Conservation (phyloP, 129 eudicot species). For the Apium graveolens region DNA sequence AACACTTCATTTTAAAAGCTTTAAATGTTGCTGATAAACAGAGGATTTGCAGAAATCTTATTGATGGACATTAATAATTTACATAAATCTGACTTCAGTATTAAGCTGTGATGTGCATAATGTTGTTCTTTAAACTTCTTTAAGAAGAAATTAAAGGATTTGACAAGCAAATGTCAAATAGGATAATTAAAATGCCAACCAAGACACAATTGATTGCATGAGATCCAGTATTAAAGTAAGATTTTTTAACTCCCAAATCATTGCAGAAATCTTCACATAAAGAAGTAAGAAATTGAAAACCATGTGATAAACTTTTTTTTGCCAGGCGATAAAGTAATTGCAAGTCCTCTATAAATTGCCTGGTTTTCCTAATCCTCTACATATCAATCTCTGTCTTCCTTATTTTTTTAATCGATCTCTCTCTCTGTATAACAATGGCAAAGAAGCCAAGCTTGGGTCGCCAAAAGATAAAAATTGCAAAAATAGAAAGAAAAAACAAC, state of each 20-base stretch:
- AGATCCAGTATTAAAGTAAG: slow-evolving; percentile 12
- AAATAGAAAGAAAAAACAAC: slow-evolving; percentile 49
- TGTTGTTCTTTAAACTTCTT: not conserved
- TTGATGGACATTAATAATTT: not conserved
- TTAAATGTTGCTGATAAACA: not conserved
- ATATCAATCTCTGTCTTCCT: not conserved
- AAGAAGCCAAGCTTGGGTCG: slow-evolving; percentile 54
- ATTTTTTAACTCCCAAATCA: slow-evolving; percentile 34
- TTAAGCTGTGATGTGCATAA: not conserved
- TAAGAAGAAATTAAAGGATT: not conserved
- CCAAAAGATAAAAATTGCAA: slow-evolving; percentile 43
- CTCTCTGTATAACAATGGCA: slow-evolving; percentile 25
- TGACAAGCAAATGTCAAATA: not conserved
- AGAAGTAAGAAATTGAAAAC: not conserved
- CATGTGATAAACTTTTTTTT: not conserved
- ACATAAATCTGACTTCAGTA: not conserved
- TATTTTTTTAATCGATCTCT: not conserved
- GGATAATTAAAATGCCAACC: slow-evolving; percentile 1
- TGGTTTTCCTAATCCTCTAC: not conserved
- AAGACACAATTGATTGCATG: slow-evolving; percentile 1
- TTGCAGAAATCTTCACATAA: slow-evolving; percentile 4
- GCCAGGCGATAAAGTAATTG: not conserved
- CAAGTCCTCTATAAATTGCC: slow-evolving; percentile 11
- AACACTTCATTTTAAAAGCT: not conserved
- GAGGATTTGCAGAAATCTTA: not conserved